These are phyloP conservation scores for Prosopis cineraria DNA, from an alignment of 306 rosid species.

Conservation along the genomic window DNA sequence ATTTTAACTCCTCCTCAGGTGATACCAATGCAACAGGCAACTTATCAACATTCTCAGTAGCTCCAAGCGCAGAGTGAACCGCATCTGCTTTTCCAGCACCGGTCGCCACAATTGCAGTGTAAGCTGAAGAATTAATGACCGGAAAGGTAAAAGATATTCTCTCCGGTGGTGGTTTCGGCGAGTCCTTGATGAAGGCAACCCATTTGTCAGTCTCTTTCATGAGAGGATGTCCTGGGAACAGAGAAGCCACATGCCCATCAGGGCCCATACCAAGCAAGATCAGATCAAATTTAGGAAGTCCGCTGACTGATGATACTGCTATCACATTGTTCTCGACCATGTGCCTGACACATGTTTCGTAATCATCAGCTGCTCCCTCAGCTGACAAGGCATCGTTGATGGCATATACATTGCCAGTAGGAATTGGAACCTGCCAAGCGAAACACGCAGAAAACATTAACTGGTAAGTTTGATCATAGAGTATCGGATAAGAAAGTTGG, in stretches of 20 bases:
- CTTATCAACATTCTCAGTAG: constrained; percentile 21
- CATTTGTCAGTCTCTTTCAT: constrained; percentile 53
- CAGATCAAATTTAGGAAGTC: constrained; percentile 71
- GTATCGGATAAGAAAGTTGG: background rate
- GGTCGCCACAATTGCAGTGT: constrained; percentile 55
- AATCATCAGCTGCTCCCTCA: constrained; percentile 69
- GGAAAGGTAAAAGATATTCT: constrained; percentile 67
- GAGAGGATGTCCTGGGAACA: constrained; percentile 64
- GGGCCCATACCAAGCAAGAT: constrained; percentile 77
- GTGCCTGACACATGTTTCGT: constrained; percentile 50
- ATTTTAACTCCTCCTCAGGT: constrained; percentile 54
- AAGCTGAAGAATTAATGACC: constrained; percentile 60
- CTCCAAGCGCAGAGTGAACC: constrained; percentile 50
- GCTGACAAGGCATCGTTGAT: constrained; percentile 60
- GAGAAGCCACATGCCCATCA: constrained; percentile 73
- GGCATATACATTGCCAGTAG: constrained; percentile 50
- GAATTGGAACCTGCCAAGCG: constrained; percentile 51
- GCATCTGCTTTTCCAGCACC: constrained; percentile 58
- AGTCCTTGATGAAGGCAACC: constrained; percentile 57
- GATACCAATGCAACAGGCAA: constrained; percentile 58
- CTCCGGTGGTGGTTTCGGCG: constrained; percentile 70
- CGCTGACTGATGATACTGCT: constrained; percentile 38
- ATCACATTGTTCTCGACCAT: constrained; percentile 47
- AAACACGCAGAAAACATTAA: background rate
- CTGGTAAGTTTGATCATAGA: background rate